Conservation (phyloP, 2,329 filamentous ascomycete genomes). For the Exserohilum rostratum region DNA sequence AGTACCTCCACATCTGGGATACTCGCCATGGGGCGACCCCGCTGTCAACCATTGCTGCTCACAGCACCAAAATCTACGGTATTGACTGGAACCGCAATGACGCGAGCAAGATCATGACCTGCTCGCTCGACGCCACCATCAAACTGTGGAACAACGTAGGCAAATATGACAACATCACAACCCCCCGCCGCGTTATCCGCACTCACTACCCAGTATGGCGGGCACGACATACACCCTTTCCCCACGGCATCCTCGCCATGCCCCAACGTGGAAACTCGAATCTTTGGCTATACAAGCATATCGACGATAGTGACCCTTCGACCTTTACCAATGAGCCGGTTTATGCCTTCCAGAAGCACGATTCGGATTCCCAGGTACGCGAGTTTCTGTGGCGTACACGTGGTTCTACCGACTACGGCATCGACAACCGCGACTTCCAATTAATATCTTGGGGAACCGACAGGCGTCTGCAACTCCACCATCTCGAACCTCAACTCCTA, state of each 20-base stretch:
- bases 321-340: conserved; percentile 42
- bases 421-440: conserved; percentile 88
- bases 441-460: conserved; percentile 93
- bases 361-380: conserved; percentile 68
- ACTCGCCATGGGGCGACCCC: conserved; percentile 78
- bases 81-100: conserved; percentile 89
- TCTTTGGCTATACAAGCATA: conserved; percentile 81
- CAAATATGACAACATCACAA: conserved; percentile 55
- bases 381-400: conserved; percentile 90
- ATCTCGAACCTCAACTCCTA: conserved; percentile 68
- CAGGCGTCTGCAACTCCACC: conserved; percentile 79
- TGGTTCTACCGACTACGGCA: conserved; percentile 67
- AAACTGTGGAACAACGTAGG: conserved; percentile 86
- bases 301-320: conserved; percentile 48
- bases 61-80: conserved; percentile 92
- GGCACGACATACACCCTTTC: conserved; percentile 89
- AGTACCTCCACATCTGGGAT: conserved; percentile 89
- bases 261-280: conserved; percentile 86
- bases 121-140: conserved; percentile 88
- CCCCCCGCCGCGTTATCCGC: conserved; percentile 67
- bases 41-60: conserved; percentile 82
- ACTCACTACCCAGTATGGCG: conserved; percentile 90
- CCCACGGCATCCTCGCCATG: conserved; percentile 85
- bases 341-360: conserved; percentile 60
- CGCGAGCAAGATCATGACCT: conserved; percentile 76